phyloP scores from a whole-genome alignment of 73 alveolate genomes.

The Diophrys sp. region DNA sequence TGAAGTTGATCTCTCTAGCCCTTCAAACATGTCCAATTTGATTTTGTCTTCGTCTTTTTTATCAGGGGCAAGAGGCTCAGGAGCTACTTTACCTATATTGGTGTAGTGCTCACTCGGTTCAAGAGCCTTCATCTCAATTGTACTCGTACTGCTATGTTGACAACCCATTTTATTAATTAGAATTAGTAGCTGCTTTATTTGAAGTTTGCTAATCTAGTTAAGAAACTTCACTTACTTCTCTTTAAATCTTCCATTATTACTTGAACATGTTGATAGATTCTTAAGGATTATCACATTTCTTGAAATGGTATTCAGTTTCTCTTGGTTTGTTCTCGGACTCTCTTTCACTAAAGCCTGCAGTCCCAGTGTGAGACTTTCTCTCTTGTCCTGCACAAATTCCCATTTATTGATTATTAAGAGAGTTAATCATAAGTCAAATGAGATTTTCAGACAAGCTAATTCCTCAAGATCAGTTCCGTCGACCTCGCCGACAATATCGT shows the following conservation, averaged over 20 bases:
- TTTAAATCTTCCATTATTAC: too few relatives aligned
- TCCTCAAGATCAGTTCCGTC: neutral
- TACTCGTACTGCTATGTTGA: neutral
- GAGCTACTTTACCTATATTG: neutral
- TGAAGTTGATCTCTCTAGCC: neutral
- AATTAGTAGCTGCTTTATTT: too few relatives aligned
- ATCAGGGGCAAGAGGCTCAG: neutral
- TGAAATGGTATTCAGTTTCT: too few relatives aligned
- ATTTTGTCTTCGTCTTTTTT: neutral
- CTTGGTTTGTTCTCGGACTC: too few relatives aligned
- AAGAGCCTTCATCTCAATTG: neutral
- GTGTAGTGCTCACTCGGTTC: neutral
- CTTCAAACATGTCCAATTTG: neutral
- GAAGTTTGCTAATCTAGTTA: too few relatives aligned
- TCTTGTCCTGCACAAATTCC: too few relatives aligned
- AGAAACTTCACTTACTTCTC: too few relatives aligned
- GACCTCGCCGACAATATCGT: conserved; percentile 5
- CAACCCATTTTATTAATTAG: neutral
- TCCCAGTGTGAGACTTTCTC: too few relatives aligned
- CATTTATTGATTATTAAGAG: too few relatives aligned
- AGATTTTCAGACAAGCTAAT: neutral
- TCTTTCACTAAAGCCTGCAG: too few relatives aligned
- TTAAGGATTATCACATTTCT: too few relatives aligned
- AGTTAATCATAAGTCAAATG: conserved; percentile 1
- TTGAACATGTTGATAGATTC: too few relatives aligned